Conservation (phyloP, 1,139 yeast genomes). For the Suhomyces choctaworum region DNA sequence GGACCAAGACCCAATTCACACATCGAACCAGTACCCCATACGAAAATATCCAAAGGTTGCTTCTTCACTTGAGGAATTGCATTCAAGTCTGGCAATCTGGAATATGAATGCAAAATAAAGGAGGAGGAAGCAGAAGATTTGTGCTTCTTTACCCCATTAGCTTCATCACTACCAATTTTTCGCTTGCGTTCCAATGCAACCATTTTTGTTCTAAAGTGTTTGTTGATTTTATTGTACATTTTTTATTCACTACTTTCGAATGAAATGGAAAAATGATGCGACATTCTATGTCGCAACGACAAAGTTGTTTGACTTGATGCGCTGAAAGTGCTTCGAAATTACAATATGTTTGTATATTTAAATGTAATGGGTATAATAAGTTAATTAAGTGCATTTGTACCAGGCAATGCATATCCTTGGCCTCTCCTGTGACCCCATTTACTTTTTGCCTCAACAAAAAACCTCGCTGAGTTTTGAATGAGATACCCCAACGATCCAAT, state of each 20-base stretch:
- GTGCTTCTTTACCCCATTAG: constrained; percentile 26
- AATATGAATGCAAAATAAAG: constrained; percentile 47
- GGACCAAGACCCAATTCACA: constrained; percentile 97
- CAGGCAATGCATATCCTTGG: constrained; percentile 39
- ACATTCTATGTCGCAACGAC: too few relatives aligned
- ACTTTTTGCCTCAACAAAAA: constrained; percentile 42
- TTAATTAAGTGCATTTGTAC: constrained; percentile 34
- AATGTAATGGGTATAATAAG: neutral
- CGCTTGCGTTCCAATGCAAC: constrained; percentile 48
- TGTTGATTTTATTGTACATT: neutral
- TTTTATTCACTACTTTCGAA: too few relatives aligned
- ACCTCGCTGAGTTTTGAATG: constrained; percentile 39
- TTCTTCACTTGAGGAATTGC: constrained; percentile 37
- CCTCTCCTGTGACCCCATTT: constrained; percentile 44
- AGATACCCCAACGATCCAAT: constrained; percentile 73
- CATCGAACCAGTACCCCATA: constrained; percentile 97
- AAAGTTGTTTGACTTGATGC: too few relatives aligned
- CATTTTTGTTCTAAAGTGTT: constrained; percentile 36
- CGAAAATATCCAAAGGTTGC: constrained; percentile 70
- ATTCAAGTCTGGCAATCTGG: constrained; percentile 50
- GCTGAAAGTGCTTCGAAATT: neutral
- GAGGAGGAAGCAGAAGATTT: constrained; percentile 44
- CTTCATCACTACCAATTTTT: constrained; percentile 20
- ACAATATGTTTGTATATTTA: neutral
- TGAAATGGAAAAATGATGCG: too few relatives aligned